Conservation (phyloP, 2,329 filamentous ascomycete genomes). For the Fusarium sp. region DNA sequence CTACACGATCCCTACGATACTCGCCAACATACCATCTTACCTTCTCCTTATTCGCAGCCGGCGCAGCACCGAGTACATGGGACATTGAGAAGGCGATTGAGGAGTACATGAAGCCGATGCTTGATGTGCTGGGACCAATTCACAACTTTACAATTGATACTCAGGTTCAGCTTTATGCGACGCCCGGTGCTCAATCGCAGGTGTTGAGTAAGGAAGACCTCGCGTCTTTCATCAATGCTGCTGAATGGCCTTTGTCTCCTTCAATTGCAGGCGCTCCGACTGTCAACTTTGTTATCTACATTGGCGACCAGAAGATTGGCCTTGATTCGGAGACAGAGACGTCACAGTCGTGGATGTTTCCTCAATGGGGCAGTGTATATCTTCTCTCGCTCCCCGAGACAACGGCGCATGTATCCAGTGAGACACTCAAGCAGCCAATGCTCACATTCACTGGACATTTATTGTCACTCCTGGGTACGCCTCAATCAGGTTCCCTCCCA, state of each 20-base stretch:
- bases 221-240: conserved; percentile 94
- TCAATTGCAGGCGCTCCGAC: conserved; percentile 94
- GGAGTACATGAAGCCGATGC: conserved; percentile 82
- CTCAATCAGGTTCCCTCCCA: conserved; percentile 82
- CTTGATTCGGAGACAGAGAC: conserved; percentile 55
- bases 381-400: conserved; percentile 60
- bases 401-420: conserved; percentile 64
- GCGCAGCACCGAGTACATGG: conserved; percentile 83
- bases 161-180: conserved; percentile 94
- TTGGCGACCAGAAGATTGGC: conserved; percentile 78
- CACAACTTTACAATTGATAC: conserved; percentile 97
- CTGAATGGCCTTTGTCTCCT: conserved; percentile 95
- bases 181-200: conserved; percentile 68
- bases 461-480: conserved; percentile 85
- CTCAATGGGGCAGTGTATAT: conserved; percentile 87
- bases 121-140: conserved; percentile 81
- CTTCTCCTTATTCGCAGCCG: conserved; percentile 91
- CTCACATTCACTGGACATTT: conserved; percentile 92
- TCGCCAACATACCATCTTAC: conserved; percentile 94
- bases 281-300: conserved; percentile 93
- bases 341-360: conserved; percentile 84
- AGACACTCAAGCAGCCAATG: conserved; percentile 80
- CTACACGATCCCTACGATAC: conserved; percentile 88
- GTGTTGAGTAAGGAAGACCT: conserved; percentile 85
- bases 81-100: conserved; percentile 85